Percentiles rank a stretch among this genome's conserved stretches.
Evolutionary conservation across 2,329 filamentous ascomycete genomes (phyloP).

Genomic region (Ophiocordyceps australis): DNA sequence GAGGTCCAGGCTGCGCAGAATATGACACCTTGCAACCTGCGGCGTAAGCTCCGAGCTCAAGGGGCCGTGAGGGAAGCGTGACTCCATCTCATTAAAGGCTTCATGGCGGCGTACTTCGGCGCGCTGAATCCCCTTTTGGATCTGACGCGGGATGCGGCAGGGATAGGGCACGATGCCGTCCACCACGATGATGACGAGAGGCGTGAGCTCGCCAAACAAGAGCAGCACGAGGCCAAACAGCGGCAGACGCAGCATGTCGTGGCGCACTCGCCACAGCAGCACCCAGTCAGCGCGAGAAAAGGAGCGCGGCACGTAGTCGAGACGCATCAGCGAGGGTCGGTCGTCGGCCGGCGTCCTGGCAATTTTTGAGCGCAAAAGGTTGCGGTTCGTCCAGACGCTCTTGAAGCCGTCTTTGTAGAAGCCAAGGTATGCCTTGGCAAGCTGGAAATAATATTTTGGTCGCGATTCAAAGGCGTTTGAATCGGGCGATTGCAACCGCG

Average conservation of each 20-base stretch:
- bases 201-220: conserved; percentile 73
- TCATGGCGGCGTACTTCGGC: conserved; percentile 30
- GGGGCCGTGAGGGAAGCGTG: conserved; percentile 14
- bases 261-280: conserved; percentile 45
- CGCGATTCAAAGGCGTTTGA: conserved; percentile 19
- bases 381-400: conserved; percentile 52
- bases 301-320: conserved; percentile 13
- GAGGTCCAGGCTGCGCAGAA: conserved; percentile 24
- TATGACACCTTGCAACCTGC: conserved; percentile 14
- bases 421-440: conserved; percentile 56
- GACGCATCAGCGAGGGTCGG: conserved; percentile 19
- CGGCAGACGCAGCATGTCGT: conserved; percentile 64
- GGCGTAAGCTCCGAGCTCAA: conserved; percentile 12
- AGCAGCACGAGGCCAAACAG: conserved; percentile 60
- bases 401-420: conserved; percentile 84
- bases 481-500: conserved; percentile 44
- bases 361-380: conserved; percentile 26
- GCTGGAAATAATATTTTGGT: conserved; percentile 30
- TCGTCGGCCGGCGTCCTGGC: conserved; percentile 33
- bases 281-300: conserved; percentile 51
- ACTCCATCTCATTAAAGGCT: conserved; percentile 26
- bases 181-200: conserved; percentile 56
- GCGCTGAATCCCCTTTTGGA: conserved; percentile 35
- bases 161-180: conserved; percentile 57
- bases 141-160: conserved; percentile 67